Evolutionary conservation across 495 filamentous ascomycete species (phyloP), one percentile per base, ranked within the genome.

Genomic region (Alectoria sarmentosa): DNA sequence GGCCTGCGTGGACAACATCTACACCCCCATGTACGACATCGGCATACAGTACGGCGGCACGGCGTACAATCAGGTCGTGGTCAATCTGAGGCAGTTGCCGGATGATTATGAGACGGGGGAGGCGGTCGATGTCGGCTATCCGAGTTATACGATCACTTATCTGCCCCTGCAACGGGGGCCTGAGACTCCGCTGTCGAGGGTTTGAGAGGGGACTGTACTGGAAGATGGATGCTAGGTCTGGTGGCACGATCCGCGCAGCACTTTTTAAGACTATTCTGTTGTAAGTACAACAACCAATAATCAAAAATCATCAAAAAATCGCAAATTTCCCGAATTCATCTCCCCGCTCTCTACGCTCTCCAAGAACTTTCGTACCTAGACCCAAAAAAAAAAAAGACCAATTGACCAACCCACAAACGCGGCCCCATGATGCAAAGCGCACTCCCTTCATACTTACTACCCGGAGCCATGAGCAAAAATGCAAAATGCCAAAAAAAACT

Each of bases 31-130:
- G 57, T 28, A 17, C 4, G 1, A 23, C 4, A 38, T 60, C 5
- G 57, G 57, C 10, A 3, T 28, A 17, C 7, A 23, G 8, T 6
- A 19, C 8, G 57, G 57, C 4, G 57, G 57, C n/a, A n/a, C 36
- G 37, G 36, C 36, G 39, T 60, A 60, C 13, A 60, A 60, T 32
- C 57, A 60, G 57, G 57, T 60, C n/a, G 5, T 17, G 57, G 57
- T 60, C 8, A 60, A 60, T 60, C 0, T 60, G 21, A 39, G 17
- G 39, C 4, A 1, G 37, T 26, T 60, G 39, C 57, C 57, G 26
- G 36, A 60, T 19, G 9, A 60, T 32, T 60, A 23, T 15, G 8
- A 60, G 57, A 60, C 36, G 36, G 57, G 57, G n/a, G 36, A 7
- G 21, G 21, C 21, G 26, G 57, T 60, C 21, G 30, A 42, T 41